Evolutionary conservation across 1,139 yeast genomes (phyloP).

Genomic region (Eremothecium cymbalariae): DNA sequence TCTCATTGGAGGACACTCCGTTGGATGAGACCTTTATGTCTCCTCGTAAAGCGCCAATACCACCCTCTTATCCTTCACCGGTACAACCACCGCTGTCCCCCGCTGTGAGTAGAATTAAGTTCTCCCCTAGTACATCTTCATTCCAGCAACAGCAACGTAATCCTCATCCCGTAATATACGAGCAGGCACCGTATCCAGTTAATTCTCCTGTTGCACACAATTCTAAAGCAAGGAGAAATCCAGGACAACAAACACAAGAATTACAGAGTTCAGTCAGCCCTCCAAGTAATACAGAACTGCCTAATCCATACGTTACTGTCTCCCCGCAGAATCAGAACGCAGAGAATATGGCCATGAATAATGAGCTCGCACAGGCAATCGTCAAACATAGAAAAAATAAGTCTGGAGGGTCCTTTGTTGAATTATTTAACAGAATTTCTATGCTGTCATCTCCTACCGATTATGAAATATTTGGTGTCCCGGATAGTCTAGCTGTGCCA

Average conservation of each 20-base stretch:
- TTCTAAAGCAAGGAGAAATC: conserved; percentile 6
- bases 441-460: conserved; percentile 17
- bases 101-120: conserved; percentile 9
- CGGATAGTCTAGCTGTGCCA: conserved; percentile 1
- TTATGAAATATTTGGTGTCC: conserved; percentile 1
- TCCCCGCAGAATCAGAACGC: conserved; percentile 4
- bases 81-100: conserved; percentile 34
- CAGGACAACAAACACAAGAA: too few species aligned
- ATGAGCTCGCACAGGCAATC: background rate
- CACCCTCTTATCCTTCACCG: conserved; percentile 46
- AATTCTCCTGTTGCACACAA: background rate
- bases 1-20: conserved; percentile 6
- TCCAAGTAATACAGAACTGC: conserved; percentile 10
- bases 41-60: conserved; percentile 58
- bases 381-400: conserved; percentile 21
- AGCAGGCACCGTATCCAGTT: conserved; percentile 9
- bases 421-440: conserved; percentile 28
- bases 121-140: conserved; percentile 1
- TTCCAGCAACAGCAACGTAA: conserved; percentile 10
- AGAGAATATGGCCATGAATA: background rate
- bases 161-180: conserved; percentile 23
- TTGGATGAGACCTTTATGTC: conserved; percentile 37
- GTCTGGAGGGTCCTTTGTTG: conserved; percentile 31
- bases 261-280: too few species aligned
- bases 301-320: conserved; percentile 8